Evolutionary conservation across 164 flowering plant species (phyloP), one percentile per base, ranked within the genome.

Genomic region (Vitis cinerea): DNA sequence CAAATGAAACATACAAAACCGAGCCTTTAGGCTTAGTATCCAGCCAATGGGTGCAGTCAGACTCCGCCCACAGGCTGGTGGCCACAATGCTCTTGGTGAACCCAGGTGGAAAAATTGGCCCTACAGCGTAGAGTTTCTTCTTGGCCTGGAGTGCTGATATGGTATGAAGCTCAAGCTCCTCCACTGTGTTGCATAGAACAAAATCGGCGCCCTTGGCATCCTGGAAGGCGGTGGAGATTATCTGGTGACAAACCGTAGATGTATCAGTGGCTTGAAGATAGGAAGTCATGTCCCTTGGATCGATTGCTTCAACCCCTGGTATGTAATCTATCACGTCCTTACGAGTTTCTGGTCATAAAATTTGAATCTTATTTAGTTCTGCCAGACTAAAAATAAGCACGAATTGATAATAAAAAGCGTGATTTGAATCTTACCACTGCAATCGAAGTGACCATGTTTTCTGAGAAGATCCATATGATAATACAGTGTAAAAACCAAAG

Each of bases 21-120:
- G 98, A 88, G 2, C 88, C 83, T 10, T 61, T 54, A 1, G 92
- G 91, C 77, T 80, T 81, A 5, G 70, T 9, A 75, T 85, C 69
- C 61, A 91, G 94, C 98, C 97, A 93, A 0, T 80, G 70, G 75
- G 84, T 69, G 87, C 92, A 90, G 71, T 88, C 92, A 0, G 90
- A 82, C 75, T 93, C 95, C 19, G 91, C 66, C 95, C 95, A 90
- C 44, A 91, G 80, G 83, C 90, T 93, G 7, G 89, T 87, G 55
- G 91, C 67, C 29, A 91, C 91, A 8, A 8, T 5, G 15, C 76
- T 76, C 66, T 74, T 78, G 48, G 79, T 72, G 79, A 82, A 80
- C 15, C 77, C 81, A 0, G 71, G 7, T 0, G 86, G 84, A 74
- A 83, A 82, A 8, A 90, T 72, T 49, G 97, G 97, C 3, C 98